These are phyloP conservation scores for Metarhizium robertsii DNA, from an alignment of 2,329 filamentous ascomycete species.

Conservation along the genomic window DNA sequence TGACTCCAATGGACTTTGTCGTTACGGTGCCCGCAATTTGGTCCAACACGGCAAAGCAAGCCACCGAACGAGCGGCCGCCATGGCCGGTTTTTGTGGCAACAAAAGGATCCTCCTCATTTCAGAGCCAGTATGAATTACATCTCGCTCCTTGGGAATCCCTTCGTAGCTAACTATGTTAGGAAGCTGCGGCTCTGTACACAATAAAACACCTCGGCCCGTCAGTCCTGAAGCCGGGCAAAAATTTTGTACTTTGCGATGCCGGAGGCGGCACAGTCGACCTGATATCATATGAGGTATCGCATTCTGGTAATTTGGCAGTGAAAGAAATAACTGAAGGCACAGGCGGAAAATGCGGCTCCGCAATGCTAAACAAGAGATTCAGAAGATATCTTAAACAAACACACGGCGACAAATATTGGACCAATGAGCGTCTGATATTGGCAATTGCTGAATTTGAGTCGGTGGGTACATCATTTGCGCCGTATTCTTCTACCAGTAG, in stretches of 20 bases:
- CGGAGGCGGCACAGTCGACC: constrained; percentile 44
- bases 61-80: constrained; percentile 32
- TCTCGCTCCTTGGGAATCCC: no score
- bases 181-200: constrained; percentile 44
- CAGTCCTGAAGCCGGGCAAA: constrained; percentile 32
- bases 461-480: constrained; percentile 17
- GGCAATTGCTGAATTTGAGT: constrained; percentile 34
- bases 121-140: constrained; percentile 32
- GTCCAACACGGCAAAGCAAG: constrained; percentile 44
- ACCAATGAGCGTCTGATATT: constrained; percentile 31
- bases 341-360: constrained; percentile 40
- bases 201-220: constrained; percentile 31
- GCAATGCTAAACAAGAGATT: constrained; percentile 40
- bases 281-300: constrained; percentile 42
- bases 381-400: constrained; percentile 30
- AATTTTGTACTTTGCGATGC: constrained; percentile 45
- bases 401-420: constrained; percentile 32
- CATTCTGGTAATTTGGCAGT: constrained; percentile 32
- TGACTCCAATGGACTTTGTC: constrained; percentile 41
- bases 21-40: constrained; percentile 51
- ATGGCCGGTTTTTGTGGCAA: constrained; percentile 29
- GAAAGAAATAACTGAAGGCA: constrained; percentile 38
- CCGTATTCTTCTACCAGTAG: not conserved
- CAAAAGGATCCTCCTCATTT: constrained; percentile 35
- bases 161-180: constrained; percentile 12